These are phyloP conservation scores for Botrytis elliptica DNA, from an alignment of 2,329 filamentous ascomycete genomes.

Conservation along the genomic window DNA sequence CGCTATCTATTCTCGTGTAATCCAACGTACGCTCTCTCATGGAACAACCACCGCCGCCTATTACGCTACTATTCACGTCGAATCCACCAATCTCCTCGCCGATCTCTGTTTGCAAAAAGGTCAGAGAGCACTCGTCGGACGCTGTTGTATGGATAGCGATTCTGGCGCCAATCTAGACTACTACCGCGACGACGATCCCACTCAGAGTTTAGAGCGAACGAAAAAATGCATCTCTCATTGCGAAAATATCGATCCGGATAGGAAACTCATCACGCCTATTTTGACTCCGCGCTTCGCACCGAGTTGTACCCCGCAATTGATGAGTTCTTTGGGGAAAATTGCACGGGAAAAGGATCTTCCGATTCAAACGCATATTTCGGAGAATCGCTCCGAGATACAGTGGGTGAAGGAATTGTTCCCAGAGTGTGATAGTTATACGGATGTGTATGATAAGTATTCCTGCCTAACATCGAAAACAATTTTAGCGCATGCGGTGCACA, in stretches of 20 bases:
- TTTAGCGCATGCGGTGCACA: slow-evolving; percentile 80
- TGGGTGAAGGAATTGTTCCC: slow-evolving; percentile 73
- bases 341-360: slow-evolving; percentile 62
- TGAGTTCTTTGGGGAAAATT: slow-evolving; percentile 63
- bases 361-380: slow-evolving; percentile 86
- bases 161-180: slow-evolving; percentile 58
- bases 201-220: slow-evolving; percentile 56
- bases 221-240: slow-evolving; percentile 64
- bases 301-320: slow-evolving; percentile 57
- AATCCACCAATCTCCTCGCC: slow-evolving; percentile 86
- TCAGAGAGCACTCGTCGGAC: slow-evolving; percentile 86
- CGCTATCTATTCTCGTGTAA: slow-evolving; percentile 72
- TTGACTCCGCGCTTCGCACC: slow-evolving; percentile 73
- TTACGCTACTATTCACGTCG: slow-evolving; percentile 85
- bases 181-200: slow-evolving; percentile 72
- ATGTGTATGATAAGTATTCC: slow-evolving; percentile 72
- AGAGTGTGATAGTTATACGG: slow-evolving; percentile 60
- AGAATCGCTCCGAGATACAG: slow-evolving; percentile 72
- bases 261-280: slow-evolving; percentile 70
- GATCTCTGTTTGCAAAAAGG: slow-evolving; percentile 76
- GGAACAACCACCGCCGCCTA: slow-evolving; percentile 95
- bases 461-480: slow-evolving; percentile 73
- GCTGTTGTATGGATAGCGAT: slow-evolving; percentile 90
- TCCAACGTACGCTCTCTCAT: slow-evolving; percentile 78
- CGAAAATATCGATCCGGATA: slow-evolving; percentile 60